These are phyloP conservation scores for Amanita fuliginea DNA, from an alignment of 768 basidiomycete species.

Conservation along the genomic window DNA sequence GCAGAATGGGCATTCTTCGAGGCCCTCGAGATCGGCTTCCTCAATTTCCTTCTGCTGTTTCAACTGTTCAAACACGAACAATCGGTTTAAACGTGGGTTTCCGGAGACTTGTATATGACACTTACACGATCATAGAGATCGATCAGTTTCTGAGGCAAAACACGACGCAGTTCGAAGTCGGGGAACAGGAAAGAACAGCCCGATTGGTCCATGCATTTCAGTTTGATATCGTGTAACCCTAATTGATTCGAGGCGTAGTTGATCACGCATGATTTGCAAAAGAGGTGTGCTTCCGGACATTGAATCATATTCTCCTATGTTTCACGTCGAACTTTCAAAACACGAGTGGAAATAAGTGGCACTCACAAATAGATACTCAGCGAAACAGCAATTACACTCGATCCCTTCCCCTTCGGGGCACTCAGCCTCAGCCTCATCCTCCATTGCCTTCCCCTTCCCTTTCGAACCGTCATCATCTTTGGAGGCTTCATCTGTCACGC, in stretches of 20 bases:
- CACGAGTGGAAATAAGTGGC: background rate
- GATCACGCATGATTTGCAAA: slow-evolving; percentile 65
- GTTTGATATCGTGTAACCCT: slow-evolving; percentile 45
- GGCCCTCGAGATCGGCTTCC: slow-evolving; percentile 62
- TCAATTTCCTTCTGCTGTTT: slow-evolving; percentile 73
- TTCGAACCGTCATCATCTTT: slow-evolving; percentile 20
- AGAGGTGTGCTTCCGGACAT: slow-evolving; percentile 83
- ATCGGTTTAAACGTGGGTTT: background rate
- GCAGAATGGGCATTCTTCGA: slow-evolving; percentile 89
- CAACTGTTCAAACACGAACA: slow-evolving; percentile 17
- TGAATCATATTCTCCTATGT: slow-evolving; percentile 73
- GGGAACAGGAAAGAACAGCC: slow-evolving; percentile 63
- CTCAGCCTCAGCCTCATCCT: slow-evolving; percentile 28
- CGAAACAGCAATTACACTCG: slow-evolving; percentile 86
- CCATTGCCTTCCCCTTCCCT: slow-evolving; percentile 15
- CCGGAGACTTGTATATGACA: background rate
- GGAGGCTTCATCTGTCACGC: slow-evolving; percentile 8
- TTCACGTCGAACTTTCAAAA: background rate
- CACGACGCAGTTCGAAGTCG: slow-evolving; percentile 53
- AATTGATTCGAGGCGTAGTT: slow-evolving; percentile 59
- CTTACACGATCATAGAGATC: slow-evolving; percentile 51
- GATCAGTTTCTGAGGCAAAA: slow-evolving; percentile 57
- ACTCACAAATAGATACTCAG: slow-evolving; percentile 59
- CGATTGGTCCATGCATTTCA: slow-evolving; percentile 78
- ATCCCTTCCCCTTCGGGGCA: slow-evolving; percentile 39